phyloP scores from a whole-genome alignment of 2,329 filamentous ascomycete species.

The Epichloe gansuensis region DNA sequence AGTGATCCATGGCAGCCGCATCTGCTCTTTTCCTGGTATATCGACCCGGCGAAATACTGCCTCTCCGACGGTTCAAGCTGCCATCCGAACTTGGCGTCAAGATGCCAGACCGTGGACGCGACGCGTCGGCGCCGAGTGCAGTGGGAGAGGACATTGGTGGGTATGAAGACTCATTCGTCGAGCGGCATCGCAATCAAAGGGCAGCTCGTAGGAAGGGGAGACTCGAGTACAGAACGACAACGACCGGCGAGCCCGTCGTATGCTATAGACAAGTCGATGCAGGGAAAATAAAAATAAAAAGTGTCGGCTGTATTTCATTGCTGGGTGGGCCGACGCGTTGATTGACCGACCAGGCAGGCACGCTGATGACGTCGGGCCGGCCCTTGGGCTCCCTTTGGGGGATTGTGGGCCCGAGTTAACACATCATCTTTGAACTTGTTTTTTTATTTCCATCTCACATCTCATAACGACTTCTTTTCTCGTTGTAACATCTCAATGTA shows the following conservation, averaged over 20 bases:
- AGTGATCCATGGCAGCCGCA: conserved; percentile 33
- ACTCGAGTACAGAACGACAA: background rate
- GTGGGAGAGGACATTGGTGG: conserved; percentile 22
- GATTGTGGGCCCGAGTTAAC: background rate
- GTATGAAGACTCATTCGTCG: conserved; percentile 5
- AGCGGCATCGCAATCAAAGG: background rate
- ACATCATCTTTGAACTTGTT: too few relatives aligned
- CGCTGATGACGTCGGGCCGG: background rate
- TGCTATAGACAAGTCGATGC: background rate
- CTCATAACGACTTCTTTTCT: too few relatives aligned
- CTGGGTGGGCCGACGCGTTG: conserved; percentile 3
- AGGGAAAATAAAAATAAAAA: background rate
- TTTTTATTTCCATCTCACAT: too few relatives aligned
- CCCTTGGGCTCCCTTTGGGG: background rate
- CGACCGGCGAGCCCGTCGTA: background rate
- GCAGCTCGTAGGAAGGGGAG: background rate
- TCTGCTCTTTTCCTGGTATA: conserved; percentile 26
- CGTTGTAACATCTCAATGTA: too few relatives aligned
- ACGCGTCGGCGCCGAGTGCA: conserved; percentile 32
- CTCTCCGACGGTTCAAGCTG: conserved; percentile 25
- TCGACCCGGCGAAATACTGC: conserved; percentile 15
- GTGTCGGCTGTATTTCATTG: too few relatives aligned
- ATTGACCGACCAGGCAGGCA: background rate
- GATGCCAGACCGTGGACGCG: conserved; percentile 33
- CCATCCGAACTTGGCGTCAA: conserved; percentile 29